Base-by-base conservation (phyloP, 176 grass and related monocot species). In the Aegilops sharonensis region DNA sequence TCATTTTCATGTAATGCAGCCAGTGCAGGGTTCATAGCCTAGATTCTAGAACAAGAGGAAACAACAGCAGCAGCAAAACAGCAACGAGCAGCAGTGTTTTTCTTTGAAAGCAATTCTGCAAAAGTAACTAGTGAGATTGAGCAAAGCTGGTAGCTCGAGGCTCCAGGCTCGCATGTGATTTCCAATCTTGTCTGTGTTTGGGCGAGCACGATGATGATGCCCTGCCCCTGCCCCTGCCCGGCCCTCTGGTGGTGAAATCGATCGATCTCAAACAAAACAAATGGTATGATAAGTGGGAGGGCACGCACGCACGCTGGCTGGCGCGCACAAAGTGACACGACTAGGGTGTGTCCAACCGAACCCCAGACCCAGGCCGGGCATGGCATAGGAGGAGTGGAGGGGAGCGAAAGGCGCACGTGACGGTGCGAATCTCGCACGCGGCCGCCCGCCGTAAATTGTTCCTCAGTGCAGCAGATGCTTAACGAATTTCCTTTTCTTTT, bases 121-220 rank as follows among this genome's bases (percentile, higher is more conserved):
- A 76, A 76, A 31, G 72, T 21, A 47, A 52, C 43, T 3, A 9
- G 20, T 59, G 72, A 54, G 10, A 34, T 34, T 35, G 36, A 77
- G 14, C 50, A 54, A 72, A 81, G 75, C 59, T 73, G 15, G 39
- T 5, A 12, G 37, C 72, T 62, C 32, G 2, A 50, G 73, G n/a
- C n/a, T 39, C 17, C 25, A 74, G 60, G 61, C 83, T 80, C 23
- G 45, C 45, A 77, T 52, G 85, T 84, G 89, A 69, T 76, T 88
- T 73, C 69, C 85, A 85, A 88, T 88, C 86, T 82, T 91, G 86
- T 81, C 90, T 85, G 63, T 76, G 59, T 88, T 88, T 78, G 5
- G 86, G 78, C 27, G 24, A 64, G 82, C 86, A 91, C 42, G 85
- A 88, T 85, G 90, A 91, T 91, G 75, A 12, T 39, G 32, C 64